Conservation (phyloP, 2,329 filamentous ascomycete genomes). For the Aspergillus tanneri region DNA sequence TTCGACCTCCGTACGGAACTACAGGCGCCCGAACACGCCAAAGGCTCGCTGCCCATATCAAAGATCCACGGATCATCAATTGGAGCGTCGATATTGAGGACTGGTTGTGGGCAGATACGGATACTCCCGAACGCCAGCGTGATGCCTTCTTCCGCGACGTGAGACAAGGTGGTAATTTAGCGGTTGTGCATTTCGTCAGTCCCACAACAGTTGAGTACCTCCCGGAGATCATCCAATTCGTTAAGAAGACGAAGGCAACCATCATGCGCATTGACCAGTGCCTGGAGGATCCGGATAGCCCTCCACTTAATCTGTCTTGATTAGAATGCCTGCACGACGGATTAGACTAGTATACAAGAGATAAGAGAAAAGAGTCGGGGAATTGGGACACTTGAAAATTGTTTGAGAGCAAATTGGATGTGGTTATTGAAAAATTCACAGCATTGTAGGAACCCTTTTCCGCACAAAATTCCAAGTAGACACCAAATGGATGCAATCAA, state of each 20-base stretch:
- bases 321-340: no score
- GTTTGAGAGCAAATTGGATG: no score
- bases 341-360: no score
- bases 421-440: background rate
- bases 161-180: conserved; percentile 60
- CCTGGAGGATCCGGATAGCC: conserved; percentile 58
- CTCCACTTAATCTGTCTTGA: no score
- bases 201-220: conserved; percentile 64
- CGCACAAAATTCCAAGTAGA: no score
- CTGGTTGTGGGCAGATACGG: conserved; percentile 63
- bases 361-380: no score
- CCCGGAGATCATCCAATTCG: conserved; percentile 62
- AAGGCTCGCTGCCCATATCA: conserved; percentile 54
- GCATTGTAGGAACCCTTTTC: no score
- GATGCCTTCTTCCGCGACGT: conserved; percentile 65
- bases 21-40: conserved; percentile 67
- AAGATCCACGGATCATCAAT: conserved; percentile 60
- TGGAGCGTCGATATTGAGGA: conserved; percentile 72
- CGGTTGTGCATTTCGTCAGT: conserved; percentile 69
- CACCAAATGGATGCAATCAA: background rate
- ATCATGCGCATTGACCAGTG: conserved; percentile 68
- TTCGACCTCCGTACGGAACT: conserved; percentile 68
- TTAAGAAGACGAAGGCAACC: conserved; percentile 62
- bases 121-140: conserved; percentile 65
- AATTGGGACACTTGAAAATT: no score